A percentile compares a stretch with the other conserved stretches of the same genome.
These are phyloP conservation scores for Fonsecaea multimorphosa DNA, from an alignment of 2,329 filamentous ascomycete species.

Conservation along the genomic window DNA sequence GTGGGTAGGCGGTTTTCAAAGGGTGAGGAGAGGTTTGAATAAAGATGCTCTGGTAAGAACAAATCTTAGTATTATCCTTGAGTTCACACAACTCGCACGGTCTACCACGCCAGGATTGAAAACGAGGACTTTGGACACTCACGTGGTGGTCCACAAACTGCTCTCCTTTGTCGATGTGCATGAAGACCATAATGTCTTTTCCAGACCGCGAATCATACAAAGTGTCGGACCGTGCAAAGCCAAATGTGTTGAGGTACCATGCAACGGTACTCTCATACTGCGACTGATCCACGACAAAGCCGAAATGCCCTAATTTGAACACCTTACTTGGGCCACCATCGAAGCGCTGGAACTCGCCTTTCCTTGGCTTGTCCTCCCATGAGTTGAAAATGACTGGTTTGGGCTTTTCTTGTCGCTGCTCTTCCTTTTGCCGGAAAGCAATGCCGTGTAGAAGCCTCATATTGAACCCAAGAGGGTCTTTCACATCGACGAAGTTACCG, in stretches of 20 bases:
- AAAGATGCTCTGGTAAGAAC: slow-evolving; percentile 29
- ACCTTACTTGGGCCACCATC: no score
- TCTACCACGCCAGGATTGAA: no score
- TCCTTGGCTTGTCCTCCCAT: slow-evolving; percentile 45
- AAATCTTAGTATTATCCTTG: no score
- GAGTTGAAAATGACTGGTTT: slow-evolving; percentile 44
- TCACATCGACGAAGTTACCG: slow-evolving; percentile 27
- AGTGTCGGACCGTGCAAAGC: no score
- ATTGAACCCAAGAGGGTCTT: slow-evolving; percentile 27
- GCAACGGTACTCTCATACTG: no score
- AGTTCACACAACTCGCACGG: no score
- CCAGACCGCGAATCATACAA: no score
- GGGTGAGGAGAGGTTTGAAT: no score
- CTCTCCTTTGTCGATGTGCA: slow-evolving; percentile 57
- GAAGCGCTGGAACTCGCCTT: slow-evolving; percentile 47
- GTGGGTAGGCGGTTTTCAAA: slow-evolving; percentile 61
- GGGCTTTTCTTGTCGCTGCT: not conserved
- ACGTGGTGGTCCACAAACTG: slow-evolving; percentile 58
- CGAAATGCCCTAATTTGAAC: no score
- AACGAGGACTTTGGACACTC: no score
- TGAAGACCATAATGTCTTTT: slow-evolving; percentile 49
- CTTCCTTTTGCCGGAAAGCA: slow-evolving; percentile 18
- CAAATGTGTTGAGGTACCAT: no score
- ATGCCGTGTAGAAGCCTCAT: slow-evolving; percentile 21
- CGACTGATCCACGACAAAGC: no score